These are phyloP conservation scores for Lichina pygmaea DNA, from an alignment of 495 filamentous ascomycete species.

Conservation along the genomic window DNA sequence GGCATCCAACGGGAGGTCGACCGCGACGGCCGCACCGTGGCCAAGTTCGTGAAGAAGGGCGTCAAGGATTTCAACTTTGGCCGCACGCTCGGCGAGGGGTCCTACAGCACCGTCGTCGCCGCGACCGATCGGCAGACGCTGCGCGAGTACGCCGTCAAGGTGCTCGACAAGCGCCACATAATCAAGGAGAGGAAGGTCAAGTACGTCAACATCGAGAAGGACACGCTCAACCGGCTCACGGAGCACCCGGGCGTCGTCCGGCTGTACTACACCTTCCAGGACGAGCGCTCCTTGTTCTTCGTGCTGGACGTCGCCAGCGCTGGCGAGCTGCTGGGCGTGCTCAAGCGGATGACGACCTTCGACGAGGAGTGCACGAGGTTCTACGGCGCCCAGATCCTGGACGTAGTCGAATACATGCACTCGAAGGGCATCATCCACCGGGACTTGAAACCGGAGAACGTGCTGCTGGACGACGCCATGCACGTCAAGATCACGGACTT, in stretches of 20 bases:
- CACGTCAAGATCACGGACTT: constrained; percentile 99
- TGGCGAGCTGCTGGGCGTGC: constrained; percentile 71
- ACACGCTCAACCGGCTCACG: constrained; percentile 84
- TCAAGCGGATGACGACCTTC: constrained; percentile 85
- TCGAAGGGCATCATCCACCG: constrained; percentile 85
- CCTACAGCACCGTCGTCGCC: constrained; percentile 88
- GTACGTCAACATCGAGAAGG: constrained; percentile 98
- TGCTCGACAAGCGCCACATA: constrained; percentile 94
- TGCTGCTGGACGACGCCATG: constrained; percentile 82
- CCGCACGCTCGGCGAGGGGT: constrained; percentile 77
- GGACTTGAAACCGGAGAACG: constrained; percentile 94
- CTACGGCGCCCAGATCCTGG: constrained; percentile 88
- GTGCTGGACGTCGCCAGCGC: constrained; percentile 84
- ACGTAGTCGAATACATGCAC: constrained; percentile 97
- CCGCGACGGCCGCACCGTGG: constrained; percentile 53
- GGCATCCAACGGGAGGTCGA: constrained; percentile 54
- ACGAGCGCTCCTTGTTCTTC: constrained; percentile 86
- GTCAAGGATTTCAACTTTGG: constrained; percentile 94
- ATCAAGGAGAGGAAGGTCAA: constrained; percentile 99
- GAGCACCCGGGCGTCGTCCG: constrained; percentile 94
- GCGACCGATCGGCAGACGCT: constrained; percentile 87
- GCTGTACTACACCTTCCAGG: constrained; percentile 97
- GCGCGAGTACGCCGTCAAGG: constrained; percentile 95
- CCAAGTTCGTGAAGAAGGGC: constrained; percentile 78
- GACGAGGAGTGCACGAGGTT: constrained; percentile 89